Base-by-base conservation (phyloP, 306 rosid species). In the Datisca glomerata region DNA sequence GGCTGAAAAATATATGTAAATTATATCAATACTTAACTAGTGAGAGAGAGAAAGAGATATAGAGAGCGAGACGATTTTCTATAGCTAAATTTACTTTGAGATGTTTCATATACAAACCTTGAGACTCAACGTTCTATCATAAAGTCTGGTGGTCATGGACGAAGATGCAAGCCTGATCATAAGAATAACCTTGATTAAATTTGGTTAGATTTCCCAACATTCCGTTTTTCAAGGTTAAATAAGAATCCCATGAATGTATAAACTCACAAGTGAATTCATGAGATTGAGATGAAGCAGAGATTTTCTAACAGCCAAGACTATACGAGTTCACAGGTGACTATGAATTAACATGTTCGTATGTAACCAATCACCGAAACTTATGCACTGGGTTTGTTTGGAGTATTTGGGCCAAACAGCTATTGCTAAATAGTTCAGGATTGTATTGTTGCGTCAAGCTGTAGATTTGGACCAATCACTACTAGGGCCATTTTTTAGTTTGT, bases 31-130 rank as follows among this genome's bases (percentile, higher is more conserved):
- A 45, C 45, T 15, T 40, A 24, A 25, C 32, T 23, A 5, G 65
- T 33, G 32, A 39, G 49, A 25, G 41, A 29, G 47, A 31, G 12
- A 31, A 31, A 31, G 36, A 31, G 13, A 31, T 31, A 24, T 33
- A 50, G 56, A 36, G 24, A 36, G 38, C 4, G 6, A 12, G 19
- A 20, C 44, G 15, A 20, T 41, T 49, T 9, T 18, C 35, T 29
- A 49, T n/a, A n/a, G n/a, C n/a, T n/a, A 35, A 25, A n/a, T 16
- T 31, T 50, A 53, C 20, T 43, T 21, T 48, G 41, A 57, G 51
- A 24, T 54, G 59, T 51, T 50, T 46, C 21, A 58, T 54, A 66
- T 53, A 55, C 95, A 49, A 56, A 89, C 97, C 95, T 70, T 71
- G 53, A 60, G 47, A 49, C 69, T 51, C 32, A 72, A 64, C 24